Conservation (phyloP, 1,139 yeast genomes). For the Taphrina flavorubra region DNA sequence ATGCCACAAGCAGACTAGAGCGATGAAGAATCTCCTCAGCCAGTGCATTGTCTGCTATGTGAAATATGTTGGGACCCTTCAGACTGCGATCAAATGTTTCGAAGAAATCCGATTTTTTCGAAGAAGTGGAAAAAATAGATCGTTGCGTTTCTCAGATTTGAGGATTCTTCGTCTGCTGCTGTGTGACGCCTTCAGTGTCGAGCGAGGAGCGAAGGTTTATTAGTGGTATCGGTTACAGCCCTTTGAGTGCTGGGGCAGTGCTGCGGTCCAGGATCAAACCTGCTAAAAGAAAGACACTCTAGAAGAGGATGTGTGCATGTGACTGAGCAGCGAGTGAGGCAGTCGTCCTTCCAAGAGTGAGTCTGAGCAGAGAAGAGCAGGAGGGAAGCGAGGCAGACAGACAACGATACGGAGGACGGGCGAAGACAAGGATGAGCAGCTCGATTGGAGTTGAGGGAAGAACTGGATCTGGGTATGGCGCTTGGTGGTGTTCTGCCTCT, state of each 20-base stretch:
- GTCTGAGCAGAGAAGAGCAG: neutral
- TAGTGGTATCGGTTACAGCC: too few relatives aligned
- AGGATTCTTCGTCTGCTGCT: too few relatives aligned
- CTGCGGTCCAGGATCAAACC: neutral
- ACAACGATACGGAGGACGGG: neutral
- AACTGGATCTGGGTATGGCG: neutral
- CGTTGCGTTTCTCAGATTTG: too few relatives aligned
- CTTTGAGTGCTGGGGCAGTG: neutral
- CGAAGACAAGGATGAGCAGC: neutral
- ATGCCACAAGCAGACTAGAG: conserved; percentile 1
- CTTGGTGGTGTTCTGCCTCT: too few relatives aligned
- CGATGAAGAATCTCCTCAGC: neutral
- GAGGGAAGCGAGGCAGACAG: neutral
- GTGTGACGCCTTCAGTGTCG: too few relatives aligned
- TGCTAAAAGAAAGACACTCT: neutral
- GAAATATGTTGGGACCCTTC: too few relatives aligned
- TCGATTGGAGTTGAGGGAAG: neutral
- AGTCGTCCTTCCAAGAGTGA: too few relatives aligned
- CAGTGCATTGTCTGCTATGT: neutral
- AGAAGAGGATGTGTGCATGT: neutral
- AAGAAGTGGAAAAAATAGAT: neutral
- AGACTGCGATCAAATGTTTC: too few relatives aligned
- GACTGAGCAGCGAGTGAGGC: too few relatives aligned
- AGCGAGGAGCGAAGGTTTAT: too few relatives aligned
- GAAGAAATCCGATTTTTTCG: too few relatives aligned